phyloP scores from a whole-genome alignment of 2,329 filamentous ascomycete genomes.

The Alternaria viburni region DNA sequence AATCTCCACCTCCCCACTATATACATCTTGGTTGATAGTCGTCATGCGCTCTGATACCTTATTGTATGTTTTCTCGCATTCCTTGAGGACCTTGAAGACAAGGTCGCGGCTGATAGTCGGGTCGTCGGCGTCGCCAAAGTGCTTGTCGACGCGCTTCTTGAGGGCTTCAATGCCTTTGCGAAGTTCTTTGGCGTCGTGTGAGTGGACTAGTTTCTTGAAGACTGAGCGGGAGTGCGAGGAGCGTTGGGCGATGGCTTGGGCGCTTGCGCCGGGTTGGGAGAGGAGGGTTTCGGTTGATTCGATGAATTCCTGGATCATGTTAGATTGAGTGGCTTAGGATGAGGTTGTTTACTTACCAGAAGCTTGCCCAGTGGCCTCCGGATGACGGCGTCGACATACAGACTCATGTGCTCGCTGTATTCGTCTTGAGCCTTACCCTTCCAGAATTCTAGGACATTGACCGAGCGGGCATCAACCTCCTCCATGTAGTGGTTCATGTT shows the following conservation, averaged over 20 bases:
- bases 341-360: slow-evolving; percentile 55
- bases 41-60: slow-evolving; percentile 59
- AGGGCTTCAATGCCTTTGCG: slow-evolving; percentile 88
- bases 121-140: slow-evolving; percentile 90
- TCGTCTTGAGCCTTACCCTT: slow-evolving; percentile 77
- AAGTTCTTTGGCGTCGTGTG: slow-evolving; percentile 83
- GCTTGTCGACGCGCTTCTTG: slow-evolving; percentile 92
- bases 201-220: slow-evolving; percentile 84
- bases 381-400: slow-evolving; percentile 89
- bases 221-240: slow-evolving; percentile 81
- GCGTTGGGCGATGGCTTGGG: slow-evolving; percentile 72
- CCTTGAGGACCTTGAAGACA: slow-evolving; percentile 65
- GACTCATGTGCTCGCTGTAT: slow-evolving; percentile 82
- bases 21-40: slow-evolving; percentile 52
- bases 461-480: slow-evolving; percentile 77
- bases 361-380: slow-evolving; percentile 87
- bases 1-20: slow-evolving; percentile 54
- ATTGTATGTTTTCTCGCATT: slow-evolving; percentile 64
- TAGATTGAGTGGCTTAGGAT: slow-evolving; percentile 1
- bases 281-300: slow-evolving; percentile 82
- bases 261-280: slow-evolving; percentile 59
- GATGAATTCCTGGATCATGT: slow-evolving; percentile 70
- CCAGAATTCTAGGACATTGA: slow-evolving; percentile 83
- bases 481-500: slow-evolving; percentile 99
- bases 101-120: slow-evolving; percentile 66